Conservation (phyloP, 2,329 filamentous ascomycete genomes). For the Trichoderma arundinaceum region DNA sequence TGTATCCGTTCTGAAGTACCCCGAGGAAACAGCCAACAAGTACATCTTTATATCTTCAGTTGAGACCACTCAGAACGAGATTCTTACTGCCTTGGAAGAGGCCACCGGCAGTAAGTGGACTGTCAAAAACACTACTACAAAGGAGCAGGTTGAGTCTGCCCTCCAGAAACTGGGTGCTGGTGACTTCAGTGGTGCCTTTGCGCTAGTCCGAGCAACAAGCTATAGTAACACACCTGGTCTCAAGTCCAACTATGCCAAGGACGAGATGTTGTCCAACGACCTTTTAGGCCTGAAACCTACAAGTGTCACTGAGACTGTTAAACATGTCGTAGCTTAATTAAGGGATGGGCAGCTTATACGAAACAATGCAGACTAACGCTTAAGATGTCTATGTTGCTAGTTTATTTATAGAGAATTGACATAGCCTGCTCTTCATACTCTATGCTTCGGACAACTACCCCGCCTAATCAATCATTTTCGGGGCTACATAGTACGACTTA, state of each 20-base stretch:
- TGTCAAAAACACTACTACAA: constrained; percentile 30
- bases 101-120: constrained; percentile 31
- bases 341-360: background rate
- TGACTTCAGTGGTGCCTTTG: constrained; percentile 31
- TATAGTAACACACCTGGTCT: constrained; percentile 29
- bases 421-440: too few relatives aligned
- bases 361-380: background rate
- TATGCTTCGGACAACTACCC: too few relatives aligned
- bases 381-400: background rate
- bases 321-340: background rate
- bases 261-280: constrained; percentile 31
- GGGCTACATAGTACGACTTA: too few relatives aligned
- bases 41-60: constrained; percentile 59
- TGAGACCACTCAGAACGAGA: constrained; percentile 52
- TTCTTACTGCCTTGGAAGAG: constrained; percentile 33
- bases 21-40: constrained; percentile 57
- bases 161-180: constrained; percentile 29
- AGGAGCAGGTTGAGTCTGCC: constrained; percentile 30
- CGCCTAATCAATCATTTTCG: too few relatives aligned
- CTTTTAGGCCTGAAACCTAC: constrained; percentile 15
- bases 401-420: too few relatives aligned
- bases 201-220: constrained; percentile 32
- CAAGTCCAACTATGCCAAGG: constrained; percentile 33
- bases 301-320: background rate
- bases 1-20: constrained; percentile 52